phyloP scores from a whole-genome alignment of 164 flowering plant species.

The Houttuynia cordata region DNA sequence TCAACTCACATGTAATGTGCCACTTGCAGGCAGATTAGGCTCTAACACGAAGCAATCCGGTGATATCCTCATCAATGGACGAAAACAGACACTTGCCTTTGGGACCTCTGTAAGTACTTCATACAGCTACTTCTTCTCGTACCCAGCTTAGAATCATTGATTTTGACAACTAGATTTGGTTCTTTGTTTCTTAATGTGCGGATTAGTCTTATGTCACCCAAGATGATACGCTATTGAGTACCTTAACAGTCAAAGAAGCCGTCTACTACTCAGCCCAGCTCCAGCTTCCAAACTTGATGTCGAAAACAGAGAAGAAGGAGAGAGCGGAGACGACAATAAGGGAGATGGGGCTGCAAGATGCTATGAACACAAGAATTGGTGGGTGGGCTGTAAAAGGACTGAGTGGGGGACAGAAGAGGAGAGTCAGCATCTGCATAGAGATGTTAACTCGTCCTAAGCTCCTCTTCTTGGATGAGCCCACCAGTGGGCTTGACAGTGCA shows the following conservation, averaged over 20 bases:
- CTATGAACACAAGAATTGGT: slow-evolving; percentile 41
- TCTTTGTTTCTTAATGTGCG: too few species aligned
- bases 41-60: slow-evolving; percentile 24
- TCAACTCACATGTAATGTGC: too few species aligned
- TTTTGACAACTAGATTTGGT: too few species aligned
- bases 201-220: slow-evolving; percentile 51
- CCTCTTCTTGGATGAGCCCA: slow-evolving; percentile 66
- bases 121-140: not conserved
- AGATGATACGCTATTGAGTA: slow-evolving; percentile 40
- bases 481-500: slow-evolving; percentile 59
- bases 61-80: slow-evolving; percentile 23
- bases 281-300: slow-evolving; percentile 39
- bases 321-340: slow-evolving; percentile 35
- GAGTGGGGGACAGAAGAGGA: slow-evolving; percentile 49
- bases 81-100: slow-evolving; percentile 19
- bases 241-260: slow-evolving; percentile 47
- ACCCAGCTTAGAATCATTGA: too few species aligned
- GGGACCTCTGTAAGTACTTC: slow-evolving; percentile 23
- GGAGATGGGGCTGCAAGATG: slow-evolving; percentile 53
- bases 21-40: slow-evolving; percentile 22
- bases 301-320: slow-evolving; percentile 24
- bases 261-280: slow-evolving; percentile 52
- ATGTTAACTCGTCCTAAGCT: slow-evolving; percentile 41
- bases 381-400: slow-evolving; percentile 38
- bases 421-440: slow-evolving; percentile 51